Conservation (phyloP, 805 yeast genomes). For the Sugiyamaella valdiviana region DNA sequence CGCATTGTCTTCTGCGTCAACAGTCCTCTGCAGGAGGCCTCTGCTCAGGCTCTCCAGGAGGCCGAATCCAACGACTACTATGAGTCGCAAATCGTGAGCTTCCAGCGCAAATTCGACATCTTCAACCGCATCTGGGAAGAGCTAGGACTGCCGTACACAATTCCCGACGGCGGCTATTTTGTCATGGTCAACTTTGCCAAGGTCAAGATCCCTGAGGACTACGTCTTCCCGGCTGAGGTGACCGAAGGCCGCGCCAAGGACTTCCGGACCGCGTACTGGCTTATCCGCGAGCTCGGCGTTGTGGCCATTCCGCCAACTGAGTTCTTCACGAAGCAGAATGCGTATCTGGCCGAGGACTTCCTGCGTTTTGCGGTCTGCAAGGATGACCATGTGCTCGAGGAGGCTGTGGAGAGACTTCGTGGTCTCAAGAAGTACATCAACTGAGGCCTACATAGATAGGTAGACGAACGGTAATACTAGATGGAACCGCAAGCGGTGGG, state of each 20-base stretch:
- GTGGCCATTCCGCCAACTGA: conserved; percentile 98
- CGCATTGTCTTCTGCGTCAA: conserved; percentile 90
- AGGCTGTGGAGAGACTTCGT: conserved; percentile 72
- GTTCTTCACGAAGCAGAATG: conserved; percentile 67
- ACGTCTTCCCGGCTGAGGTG: conserved; percentile 66
- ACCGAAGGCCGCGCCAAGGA: conserved; percentile 62
- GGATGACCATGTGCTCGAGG: conserved; percentile 71
- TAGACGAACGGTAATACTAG: too few species aligned
- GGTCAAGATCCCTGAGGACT: conserved; percentile 70
- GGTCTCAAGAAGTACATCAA: conserved; percentile 59
- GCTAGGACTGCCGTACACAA: conserved; percentile 80
- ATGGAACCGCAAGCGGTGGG: background rate
- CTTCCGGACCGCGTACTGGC: conserved; percentile 86
- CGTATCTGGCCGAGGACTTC: conserved; percentile 71
- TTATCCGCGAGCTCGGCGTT: conserved; percentile 85
- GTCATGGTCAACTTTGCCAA: conserved; percentile 81
- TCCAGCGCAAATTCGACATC: conserved; percentile 63
- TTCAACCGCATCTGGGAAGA: conserved; percentile 78
- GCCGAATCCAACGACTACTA: conserved; percentile 65
- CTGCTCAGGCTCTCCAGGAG: conserved; percentile 63
- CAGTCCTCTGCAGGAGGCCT: conserved; percentile 88
- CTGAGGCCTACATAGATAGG: too few species aligned
- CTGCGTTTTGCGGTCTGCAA: conserved; percentile 95
- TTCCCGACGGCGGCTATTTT: conserved; percentile 91
- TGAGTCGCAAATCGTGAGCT: conserved; percentile 59